Base-by-base conservation (phyloP, 2,329 filamentous ascomycete species). In the Cladosporium phlei region DNA sequence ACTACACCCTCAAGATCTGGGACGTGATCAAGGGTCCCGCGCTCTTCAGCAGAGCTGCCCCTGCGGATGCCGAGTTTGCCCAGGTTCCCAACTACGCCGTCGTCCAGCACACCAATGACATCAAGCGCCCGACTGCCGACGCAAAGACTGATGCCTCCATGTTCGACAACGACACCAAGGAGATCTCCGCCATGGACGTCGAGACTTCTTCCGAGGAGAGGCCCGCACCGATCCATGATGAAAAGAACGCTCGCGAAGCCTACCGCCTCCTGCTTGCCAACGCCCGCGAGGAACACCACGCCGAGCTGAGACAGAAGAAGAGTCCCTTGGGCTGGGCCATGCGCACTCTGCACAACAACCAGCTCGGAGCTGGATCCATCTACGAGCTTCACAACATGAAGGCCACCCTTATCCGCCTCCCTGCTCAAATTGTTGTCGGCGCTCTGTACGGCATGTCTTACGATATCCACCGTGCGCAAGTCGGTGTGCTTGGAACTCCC, bases 261-360 rank as follows among this genome's bases (percentile, higher is more conserved):
- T 86, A 89, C 74, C 74, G 83, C 64, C 71, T 82, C 52, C 72
- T 86, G 45, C 61, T 82, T 45, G 73, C 69, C 4, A 66, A 80
- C 47, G 80, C 76, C 6, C 71, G 82, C 48, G 73, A 72, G 16
- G 74, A 69, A 39, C 76, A 83, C 58, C 79, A 85, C 61, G 78
- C 78, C 14, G 79, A 79, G 57, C 80, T 91, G 45, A 69, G 78
- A 46, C 70, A 77, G 64, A 75, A 73, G 50, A 69, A 70, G 2
- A 83, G 86, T 21, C 85, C 83, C 38, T 74, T 91, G n/a, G 87
- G 82, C 58, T 90, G 86, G 86, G 87, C 84, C 27, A 87, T 91
- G 84, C 84, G 86, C 57, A 79, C 75, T 42, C 80, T 90, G n/a
- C 85, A 80, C 62, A 74, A 85, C 59, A 86, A 89, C 72, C 85